These are phyloP conservation scores for Teratosphaeriaceae sp. DNA, from an alignment of 2,329 filamentous ascomycete species.

Conservation along the genomic window DNA sequence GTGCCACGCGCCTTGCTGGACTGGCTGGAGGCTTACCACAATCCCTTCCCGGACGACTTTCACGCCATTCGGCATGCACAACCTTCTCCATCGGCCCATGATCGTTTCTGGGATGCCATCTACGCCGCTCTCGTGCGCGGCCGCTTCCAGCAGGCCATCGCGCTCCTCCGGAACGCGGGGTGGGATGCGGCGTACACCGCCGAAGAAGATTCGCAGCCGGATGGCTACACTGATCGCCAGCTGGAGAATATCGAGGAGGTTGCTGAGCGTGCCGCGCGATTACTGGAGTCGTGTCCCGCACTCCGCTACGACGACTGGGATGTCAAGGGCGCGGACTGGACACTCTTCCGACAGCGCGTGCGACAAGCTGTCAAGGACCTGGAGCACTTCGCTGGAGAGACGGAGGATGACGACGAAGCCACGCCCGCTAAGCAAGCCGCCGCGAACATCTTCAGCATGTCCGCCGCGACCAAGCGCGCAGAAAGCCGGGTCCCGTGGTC, in stretches of 20 bases:
- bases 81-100: conserved; percentile 69
- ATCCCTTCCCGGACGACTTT: conserved; percentile 62
- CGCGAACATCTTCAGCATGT: conserved; percentile 34
- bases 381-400: conserved; percentile 61
- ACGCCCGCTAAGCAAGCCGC: conserved; percentile 31
- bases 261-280: conserved; percentile 58
- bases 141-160: conserved; percentile 59
- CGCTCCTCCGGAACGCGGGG: conserved; percentile 64
- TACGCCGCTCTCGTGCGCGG: conserved; percentile 69
- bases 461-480: conserved; percentile 62
- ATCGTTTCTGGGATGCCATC: conserved; percentile 80
- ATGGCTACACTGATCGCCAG: conserved; percentile 66
- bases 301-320: conserved; percentile 67
- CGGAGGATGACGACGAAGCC: conserved; percentile 42
- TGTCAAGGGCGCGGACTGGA: conserved; percentile 74
- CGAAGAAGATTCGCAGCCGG: conserved; percentile 49
- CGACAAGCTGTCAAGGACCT: conserved; percentile 63
- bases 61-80: conserved; percentile 56
- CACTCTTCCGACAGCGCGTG: conserved; percentile 70
- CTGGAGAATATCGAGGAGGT: conserved; percentile 73
- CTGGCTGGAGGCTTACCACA: conserved; percentile 74
- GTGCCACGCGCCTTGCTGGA: conserved; percentile 73
- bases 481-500: conserved; percentile 85
- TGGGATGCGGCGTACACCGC: conserved; percentile 68
- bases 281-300: conserved; percentile 69